Conservation (phyloP, 169 alveolate genomes). For the Sarcocystis neurona region DNA sequence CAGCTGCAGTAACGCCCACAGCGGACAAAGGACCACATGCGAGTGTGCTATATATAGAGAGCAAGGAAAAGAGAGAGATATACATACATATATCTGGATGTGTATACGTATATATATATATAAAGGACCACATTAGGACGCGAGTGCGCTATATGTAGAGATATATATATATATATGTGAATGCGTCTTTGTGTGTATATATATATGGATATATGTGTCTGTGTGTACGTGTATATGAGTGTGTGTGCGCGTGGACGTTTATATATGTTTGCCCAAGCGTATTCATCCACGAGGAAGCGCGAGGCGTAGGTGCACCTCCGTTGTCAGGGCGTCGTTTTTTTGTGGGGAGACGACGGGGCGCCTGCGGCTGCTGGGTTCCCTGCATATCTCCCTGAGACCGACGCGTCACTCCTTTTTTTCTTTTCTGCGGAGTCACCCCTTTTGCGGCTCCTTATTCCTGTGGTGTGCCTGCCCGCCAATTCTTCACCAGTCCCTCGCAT, state of each 20-base stretch:
- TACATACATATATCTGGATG: not conserved
- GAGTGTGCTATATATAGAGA: not conserved
- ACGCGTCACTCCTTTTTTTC: no score
- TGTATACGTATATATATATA: not conserved
- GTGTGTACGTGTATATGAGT: not conserved
- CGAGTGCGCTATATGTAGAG: not conserved
- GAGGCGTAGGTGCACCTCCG: no score
- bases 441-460: no score
- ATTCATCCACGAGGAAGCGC: no score
- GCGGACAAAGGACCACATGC: not conserved
- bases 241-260: not conserved
- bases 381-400: no score
- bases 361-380: no score
- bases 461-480: no score
- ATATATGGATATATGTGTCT: not conserved
- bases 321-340: no score
- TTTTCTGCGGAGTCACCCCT: no score
- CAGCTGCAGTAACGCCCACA: no score
- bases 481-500: no score
- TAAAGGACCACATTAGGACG: not conserved
- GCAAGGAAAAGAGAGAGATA: not conserved
- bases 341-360: no score
- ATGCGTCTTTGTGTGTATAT: not conserved
- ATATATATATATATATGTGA: not conserved
- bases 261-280: not conserved